Evolutionary conservation across 768 basidiomycete genomes (phyloP).

Genomic region (Mycena rebaudengoi): DNA sequence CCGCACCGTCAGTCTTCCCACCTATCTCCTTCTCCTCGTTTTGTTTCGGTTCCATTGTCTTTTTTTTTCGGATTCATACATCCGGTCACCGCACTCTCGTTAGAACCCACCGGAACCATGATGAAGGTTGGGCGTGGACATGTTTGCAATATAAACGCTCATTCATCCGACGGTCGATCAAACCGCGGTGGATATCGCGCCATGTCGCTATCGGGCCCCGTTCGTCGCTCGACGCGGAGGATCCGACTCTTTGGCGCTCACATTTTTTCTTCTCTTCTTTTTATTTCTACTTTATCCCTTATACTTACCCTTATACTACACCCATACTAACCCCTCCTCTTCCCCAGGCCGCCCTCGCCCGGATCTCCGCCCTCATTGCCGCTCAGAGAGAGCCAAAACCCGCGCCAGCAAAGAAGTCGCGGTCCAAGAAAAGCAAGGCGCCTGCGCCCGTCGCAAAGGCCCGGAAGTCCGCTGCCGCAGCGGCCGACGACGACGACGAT

Average conservation of each 20-base stretch:
- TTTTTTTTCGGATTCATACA: neutral
- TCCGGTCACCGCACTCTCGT: conserved; percentile 73
- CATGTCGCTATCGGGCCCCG: conserved; percentile 85
- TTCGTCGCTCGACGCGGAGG: conserved; percentile 64
- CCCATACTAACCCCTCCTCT: conserved; percentile 38
- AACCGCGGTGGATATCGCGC: conserved; percentile 61
- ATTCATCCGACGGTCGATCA: conserved; percentile 62
- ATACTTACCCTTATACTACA: conserved; percentile 28
- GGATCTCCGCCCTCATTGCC: conserved; percentile 74
- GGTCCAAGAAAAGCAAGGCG: conserved; percentile 70
- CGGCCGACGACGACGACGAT: conserved; percentile 23
- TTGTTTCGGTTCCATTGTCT: conserved; percentile 7
- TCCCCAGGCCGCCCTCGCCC: conserved; percentile 74
- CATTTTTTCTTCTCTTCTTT: conserved; percentile 43
- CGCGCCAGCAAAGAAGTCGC: conserved; percentile 70
- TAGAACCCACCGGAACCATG: conserved; percentile 90
- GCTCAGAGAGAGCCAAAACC: conserved; percentile 79
- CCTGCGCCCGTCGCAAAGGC: conserved; percentile 26
- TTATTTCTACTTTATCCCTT: conserved; percentile 22
- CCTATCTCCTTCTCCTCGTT: conserved; percentile 15
- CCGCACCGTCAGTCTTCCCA: conserved; percentile 66
- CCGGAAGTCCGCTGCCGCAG: conserved; percentile 12
- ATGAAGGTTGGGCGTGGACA: conserved; percentile 95
- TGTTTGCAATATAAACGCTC: conserved; percentile 80
- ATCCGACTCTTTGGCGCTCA: conserved; percentile 80